Base-by-base conservation (phyloP, 345 rosid genomes). In the Acer negundo region DNA sequence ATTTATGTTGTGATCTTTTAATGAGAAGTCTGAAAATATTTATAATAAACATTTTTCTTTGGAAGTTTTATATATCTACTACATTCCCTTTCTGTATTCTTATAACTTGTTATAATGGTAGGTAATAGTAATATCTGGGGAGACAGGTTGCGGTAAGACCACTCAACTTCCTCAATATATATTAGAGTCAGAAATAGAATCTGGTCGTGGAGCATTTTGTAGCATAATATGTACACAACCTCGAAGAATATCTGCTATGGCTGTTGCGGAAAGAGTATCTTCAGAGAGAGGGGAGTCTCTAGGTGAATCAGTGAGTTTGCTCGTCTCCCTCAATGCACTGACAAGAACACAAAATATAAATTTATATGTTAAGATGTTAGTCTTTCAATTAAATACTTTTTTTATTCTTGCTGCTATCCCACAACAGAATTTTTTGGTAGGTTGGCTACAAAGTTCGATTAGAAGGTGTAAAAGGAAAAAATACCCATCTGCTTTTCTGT, bases 141-240 rank as follows among this genome's bases (percentile, higher is more conserved):
- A 96, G 90, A 96, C 99, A 77, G 99, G 99, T 81, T 96, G 99
- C 84, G 99, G 99, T 26, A 96, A 96, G 88, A 96, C 99, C 84
- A 96, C 99, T 83, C 99, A 96, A 80, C 95, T 96, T 79, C 99
- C 99, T 24, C 99, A 96, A 67, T 96, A 92, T 76, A 85, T 94
- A 76, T 83, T 96, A 80, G 99, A 96, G 86, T 94, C 99, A 62
- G 97, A 96, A 87, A 90, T 94, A 78, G 98, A 96, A 82, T 91
- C 95, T 83, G 99, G 97, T n/a, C 95, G 98, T 64, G 99, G 99
- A 81, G 98, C 97, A 80, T 91, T 91, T 82, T 96, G 99, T 80
- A 92, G 85, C 89, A 96, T 96, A 74, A 92, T 96, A 67, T 96
- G 99, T 80, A 94, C 99, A 12, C 99, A 96, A 84, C 99, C 99